These are phyloP conservation scores for Friedmanniomyces simplex DNA, from an alignment of 495 filamentous ascomycete species.

Conservation along the genomic window DNA sequence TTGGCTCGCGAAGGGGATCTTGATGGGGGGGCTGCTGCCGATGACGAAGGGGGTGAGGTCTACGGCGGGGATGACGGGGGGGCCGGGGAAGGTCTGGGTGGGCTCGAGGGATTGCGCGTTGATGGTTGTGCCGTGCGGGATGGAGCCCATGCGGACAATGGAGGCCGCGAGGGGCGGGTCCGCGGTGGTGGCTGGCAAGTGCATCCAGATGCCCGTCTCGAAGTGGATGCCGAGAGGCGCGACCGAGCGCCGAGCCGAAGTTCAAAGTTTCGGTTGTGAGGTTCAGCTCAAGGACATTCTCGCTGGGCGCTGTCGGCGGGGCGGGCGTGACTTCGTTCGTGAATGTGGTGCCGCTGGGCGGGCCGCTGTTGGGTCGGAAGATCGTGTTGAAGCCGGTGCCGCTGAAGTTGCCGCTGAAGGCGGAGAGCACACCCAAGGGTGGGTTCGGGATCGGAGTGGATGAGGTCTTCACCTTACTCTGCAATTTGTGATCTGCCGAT, in stretches of 20 bases:
- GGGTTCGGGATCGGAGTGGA: not conserved
- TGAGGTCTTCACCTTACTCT: not conserved
- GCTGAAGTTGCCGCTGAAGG: conserved; percentile 7
- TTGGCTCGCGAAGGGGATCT: conserved; percentile 9
- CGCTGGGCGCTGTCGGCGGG: not conserved
- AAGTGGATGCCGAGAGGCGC: conserved; percentile 13
- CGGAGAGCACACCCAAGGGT: conserved; percentile 4
- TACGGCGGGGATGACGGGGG: conserved; percentile 12
- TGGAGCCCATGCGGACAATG: conserved; percentile 26
- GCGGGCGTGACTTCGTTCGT: conserved; percentile 3
- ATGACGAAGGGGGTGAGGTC: conserved; percentile 26
- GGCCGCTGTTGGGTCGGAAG: conserved; percentile 14
- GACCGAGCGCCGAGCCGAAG: conserved; percentile 8
- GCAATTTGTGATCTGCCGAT: not conserved
- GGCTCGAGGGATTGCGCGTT: conserved; percentile 26
- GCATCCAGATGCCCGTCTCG: conserved; percentile 16
- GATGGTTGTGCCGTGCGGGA: conserved; percentile 31
- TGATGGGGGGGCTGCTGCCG: conserved; percentile 1
- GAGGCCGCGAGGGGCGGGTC: not conserved
- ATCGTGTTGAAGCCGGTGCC: conserved; percentile 19
- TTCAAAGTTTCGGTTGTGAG: conserved; percentile 15
- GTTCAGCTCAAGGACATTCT: conserved; percentile 18
- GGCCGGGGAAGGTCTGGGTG: conserved; percentile 7
- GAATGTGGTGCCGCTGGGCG: conserved; percentile 2
- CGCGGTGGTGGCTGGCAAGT: conserved; percentile 4